These are phyloP conservation scores for Gossypium thurberi DNA, from an alignment of 345 rosid species.

Conservation along the genomic window DNA sequence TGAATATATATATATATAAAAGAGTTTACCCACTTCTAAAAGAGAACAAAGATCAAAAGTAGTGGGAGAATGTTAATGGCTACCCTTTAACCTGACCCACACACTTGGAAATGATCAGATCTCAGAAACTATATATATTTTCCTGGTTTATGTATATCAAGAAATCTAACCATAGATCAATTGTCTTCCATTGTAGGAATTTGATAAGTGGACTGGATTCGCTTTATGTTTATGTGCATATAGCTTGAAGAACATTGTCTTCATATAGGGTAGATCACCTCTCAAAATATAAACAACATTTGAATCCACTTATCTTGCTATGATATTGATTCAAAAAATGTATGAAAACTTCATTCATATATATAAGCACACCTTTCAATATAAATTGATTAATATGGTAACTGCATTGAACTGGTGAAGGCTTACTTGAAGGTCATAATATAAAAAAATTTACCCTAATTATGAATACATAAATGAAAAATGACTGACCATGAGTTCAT, in stretches of 20 bases:
- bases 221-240: background rate
- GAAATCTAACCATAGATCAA: conserved; percentile 1
- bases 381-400: background rate
- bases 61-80: conserved; percentile 22
- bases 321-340: background rate
- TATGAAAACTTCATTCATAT: background rate
- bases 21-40: background rate
- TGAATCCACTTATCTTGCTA: background rate
- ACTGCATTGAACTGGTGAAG: background rate
- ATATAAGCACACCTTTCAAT: background rate
- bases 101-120: background rate
- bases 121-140: background rate
- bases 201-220: background rate
- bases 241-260: background rate
- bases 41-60: conserved; percentile 1
- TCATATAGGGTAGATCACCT: background rate
- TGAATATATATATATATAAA: background rate
- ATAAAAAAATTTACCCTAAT: background rate
- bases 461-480: background rate
- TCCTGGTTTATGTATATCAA: background rate
- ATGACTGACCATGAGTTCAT: conserved; percentile 3
- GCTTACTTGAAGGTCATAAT: background rate
- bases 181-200: background rate
- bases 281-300: background rate
- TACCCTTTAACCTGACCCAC: background rate